These are phyloP conservation scores for Scheffersomyces lignosus DNA, from an alignment of 805 yeast genomes.

Conservation along the genomic window DNA sequence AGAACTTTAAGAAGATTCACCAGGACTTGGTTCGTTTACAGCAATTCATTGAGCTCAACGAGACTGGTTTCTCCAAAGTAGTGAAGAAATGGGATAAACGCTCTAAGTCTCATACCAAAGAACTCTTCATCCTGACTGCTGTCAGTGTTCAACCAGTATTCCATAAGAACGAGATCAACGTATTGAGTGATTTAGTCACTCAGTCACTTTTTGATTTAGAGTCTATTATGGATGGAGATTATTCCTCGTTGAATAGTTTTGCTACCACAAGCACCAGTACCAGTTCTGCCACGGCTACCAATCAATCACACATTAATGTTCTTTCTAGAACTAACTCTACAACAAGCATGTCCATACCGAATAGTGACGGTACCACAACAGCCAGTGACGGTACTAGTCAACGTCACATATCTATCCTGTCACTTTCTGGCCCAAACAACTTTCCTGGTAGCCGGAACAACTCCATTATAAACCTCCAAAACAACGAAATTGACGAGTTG, in stretches of 20 bases:
- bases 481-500: conserved; percentile 62
- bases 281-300: not conserved
- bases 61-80: conserved; percentile 93
- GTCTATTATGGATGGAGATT: conserved; percentile 49
- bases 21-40: conserved; percentile 86
- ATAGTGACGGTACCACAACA: not conserved
- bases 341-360: not conserved
- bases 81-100: conserved; percentile 98
- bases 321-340: conserved; percentile 4
- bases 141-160: conserved; percentile 97
- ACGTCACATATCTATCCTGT: conserved; percentile 9
- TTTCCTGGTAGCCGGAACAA: conserved; percentile 12
- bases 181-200: conserved; percentile 74
- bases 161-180: conserved; percentile 83
- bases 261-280: not conserved
- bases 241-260: conserved; percentile 26
- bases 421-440: conserved; percentile 4
- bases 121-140: conserved; percentile 85
- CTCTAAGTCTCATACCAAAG: conserved; percentile 92
- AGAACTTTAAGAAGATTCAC: conserved; percentile 85
- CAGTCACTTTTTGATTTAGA: conserved; percentile 72
- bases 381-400: conserved; percentile 1
- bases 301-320: not conserved
- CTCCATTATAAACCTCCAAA: conserved; percentile 24
- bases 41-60: conserved; percentile 92